phyloP scores from a whole-genome alignment of 352 stramenopile species.

The Phytopythium chamaehyphon region DNA sequence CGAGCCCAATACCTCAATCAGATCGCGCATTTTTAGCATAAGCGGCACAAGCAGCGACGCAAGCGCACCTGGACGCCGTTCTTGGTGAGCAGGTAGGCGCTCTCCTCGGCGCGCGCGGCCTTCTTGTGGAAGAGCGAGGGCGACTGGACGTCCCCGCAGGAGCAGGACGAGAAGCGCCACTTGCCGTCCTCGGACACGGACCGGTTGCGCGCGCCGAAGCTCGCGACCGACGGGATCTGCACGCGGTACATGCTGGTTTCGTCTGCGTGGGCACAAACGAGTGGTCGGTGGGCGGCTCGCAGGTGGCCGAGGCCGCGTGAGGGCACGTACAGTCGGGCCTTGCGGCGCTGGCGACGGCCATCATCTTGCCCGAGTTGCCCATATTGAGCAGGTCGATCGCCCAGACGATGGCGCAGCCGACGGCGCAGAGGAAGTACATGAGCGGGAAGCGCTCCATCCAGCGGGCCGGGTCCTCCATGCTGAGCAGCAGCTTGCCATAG shows the following conservation, averaged over 20 bases:
- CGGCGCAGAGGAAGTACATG: constrained; percentile 47
- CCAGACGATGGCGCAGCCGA: constrained; percentile 60
- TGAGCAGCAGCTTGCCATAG: constrained; percentile 38
- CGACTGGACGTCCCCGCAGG: constrained; percentile 19
- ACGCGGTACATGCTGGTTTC: constrained; percentile 60
- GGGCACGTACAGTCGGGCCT: constrained; percentile 44
- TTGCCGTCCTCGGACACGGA: constrained; percentile 35
- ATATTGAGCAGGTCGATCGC: constrained; percentile 58
- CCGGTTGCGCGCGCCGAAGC: constrained; percentile 36
- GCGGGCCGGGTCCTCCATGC: constrained; percentile 15
- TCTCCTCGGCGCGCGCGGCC: constrained; percentile 29
- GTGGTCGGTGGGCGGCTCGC: neutral
- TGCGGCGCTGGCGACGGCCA: constrained; percentile 54
- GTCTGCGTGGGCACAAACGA: constrained; percentile 16
- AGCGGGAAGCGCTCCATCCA: constrained; percentile 49
- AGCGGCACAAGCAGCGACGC: neutral
- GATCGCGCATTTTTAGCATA: no score
- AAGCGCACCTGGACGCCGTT: constrained; percentile 25
- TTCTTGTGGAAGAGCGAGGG: constrained; percentile 35
- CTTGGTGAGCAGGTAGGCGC: constrained; percentile 29
- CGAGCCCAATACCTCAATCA: no score
- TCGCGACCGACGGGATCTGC: constrained; percentile 50
- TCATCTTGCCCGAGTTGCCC: constrained; percentile 62
- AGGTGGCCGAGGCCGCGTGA: neutral
- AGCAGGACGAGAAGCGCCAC: constrained; percentile 26